These are phyloP conservation scores for Lophiotrema nucula DNA, from an alignment of 495 filamentous ascomycete species.

Conservation along the genomic window DNA sequence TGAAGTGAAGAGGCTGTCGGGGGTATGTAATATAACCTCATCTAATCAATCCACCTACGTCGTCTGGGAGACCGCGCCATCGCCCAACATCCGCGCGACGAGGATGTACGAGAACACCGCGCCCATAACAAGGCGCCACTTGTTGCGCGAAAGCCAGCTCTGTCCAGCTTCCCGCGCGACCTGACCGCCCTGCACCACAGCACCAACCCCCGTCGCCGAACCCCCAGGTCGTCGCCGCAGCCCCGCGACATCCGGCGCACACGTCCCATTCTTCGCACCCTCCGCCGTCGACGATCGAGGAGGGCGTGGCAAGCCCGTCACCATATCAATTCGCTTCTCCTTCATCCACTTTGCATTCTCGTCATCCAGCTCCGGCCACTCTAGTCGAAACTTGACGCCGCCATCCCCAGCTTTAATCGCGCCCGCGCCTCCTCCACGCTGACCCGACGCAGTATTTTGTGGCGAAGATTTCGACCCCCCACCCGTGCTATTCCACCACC, in stretches of 20 bases:
- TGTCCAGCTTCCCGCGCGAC: conserved; percentile 73
- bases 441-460: conserved; percentile 24
- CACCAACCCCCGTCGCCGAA: conserved; percentile 70
- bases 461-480: conserved; percentile 63
- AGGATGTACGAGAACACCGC: conserved; percentile 76
- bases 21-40: too few species aligned
- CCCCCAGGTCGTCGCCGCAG: conserved; percentile 64
- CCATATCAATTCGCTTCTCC: conserved; percentile 74
- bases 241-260: conserved; percentile 64
- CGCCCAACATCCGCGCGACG: conserved; percentile 68
- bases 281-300: not conserved
- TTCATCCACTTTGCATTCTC: conserved; percentile 96
- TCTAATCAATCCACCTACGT: too few species aligned
- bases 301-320: conserved; percentile 59
- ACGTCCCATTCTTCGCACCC: conserved; percentile 32
- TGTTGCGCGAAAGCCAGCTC: conserved; percentile 76
- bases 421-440: too few species aligned
- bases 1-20: too few species aligned
- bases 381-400: conserved; percentile 79
- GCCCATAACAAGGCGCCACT: conserved; percentile 64
- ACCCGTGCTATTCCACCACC: conserved; percentile 97
- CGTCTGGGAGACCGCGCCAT: too few species aligned
- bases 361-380: conserved; percentile 87
- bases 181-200: conserved; percentile 73
- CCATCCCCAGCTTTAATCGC: conserved; percentile 83